Percentiles rank a stretch among this genome's conserved stretches.
phyloP scores from a whole-genome alignment of 2,329 filamentous ascomycete genomes.

The Colletotrichum costaricense region DNA sequence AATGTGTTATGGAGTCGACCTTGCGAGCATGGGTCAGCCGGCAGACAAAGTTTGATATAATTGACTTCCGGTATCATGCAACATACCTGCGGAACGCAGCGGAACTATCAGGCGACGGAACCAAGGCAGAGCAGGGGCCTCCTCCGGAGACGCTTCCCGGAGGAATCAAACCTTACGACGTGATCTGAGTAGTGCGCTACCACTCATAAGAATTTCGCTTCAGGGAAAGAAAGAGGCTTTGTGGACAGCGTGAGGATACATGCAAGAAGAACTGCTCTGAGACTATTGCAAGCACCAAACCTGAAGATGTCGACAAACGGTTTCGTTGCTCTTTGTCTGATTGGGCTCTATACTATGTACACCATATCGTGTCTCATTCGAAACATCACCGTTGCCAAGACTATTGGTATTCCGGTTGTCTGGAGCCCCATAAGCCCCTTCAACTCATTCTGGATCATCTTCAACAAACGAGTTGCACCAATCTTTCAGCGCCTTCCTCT shows the following conservation, averaged over 20 bases:
- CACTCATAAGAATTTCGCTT: neutral
- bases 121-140: neutral
- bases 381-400: neutral
- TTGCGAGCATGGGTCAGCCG: too few relatives aligned
- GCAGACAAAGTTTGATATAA: neutral
- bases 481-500: neutral
- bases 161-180: neutral
- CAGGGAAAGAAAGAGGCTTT: neutral
- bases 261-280: neutral
- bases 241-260: too few relatives aligned
- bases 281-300: neutral
- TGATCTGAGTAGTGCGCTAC: neutral
- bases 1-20: neutral
- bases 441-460: conserved; percentile 6
- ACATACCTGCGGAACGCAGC: neutral
- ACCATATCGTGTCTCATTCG: neutral
- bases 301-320: neutral
- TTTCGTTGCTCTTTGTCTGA: neutral
- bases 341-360: neutral
- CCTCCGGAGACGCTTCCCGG: neutral
- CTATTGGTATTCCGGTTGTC: conserved; percentile 9
- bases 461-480: neutral
- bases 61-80: neutral
- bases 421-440: conserved; percentile 11
- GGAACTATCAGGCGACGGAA: neutral